A percentile compares a stretch with the other conserved stretches of the same genome.
These are phyloP conservation scores for Xylariaceae sp. DNA, from an alignment of 2,329 filamentous ascomycete genomes.

Conservation along the genomic window DNA sequence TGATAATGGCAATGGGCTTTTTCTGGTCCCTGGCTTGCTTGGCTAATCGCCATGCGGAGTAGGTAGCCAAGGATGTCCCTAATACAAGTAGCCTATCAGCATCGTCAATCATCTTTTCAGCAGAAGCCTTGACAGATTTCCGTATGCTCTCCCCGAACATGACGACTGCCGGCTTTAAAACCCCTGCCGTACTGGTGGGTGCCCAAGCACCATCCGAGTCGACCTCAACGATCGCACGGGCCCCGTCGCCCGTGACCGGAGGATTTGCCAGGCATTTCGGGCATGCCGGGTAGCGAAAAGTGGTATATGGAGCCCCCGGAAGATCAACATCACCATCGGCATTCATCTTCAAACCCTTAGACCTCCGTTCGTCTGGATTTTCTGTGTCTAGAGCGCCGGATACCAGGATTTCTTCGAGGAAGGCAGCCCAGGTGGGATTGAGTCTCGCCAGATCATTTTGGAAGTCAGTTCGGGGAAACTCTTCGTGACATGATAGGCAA, in stretches of 20 bases:
- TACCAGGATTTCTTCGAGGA: slow-evolving; percentile 65
- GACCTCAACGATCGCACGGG: slow-evolving; percentile 54
- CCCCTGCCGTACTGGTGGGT: slow-evolving; percentile 60
- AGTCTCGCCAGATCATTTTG: slow-evolving; percentile 69
- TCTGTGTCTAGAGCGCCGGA: slow-evolving; percentile 74
- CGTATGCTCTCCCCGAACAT: slow-evolving; percentile 95
- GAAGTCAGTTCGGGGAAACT: slow-evolving; percentile 66
- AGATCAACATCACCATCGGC: slow-evolving; percentile 94
- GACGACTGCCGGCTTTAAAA: slow-evolving; percentile 86
- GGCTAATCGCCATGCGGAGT: slow-evolving; percentile 86
- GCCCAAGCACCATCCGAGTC: slow-evolving; percentile 79
- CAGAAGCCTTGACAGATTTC: slow-evolving; percentile 61
- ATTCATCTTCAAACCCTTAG: slow-evolving; percentile 72
- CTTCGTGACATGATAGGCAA: slow-evolving; percentile 71
- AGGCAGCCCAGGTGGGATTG: slow-evolving; percentile 80
- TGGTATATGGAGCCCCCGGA: slow-evolving; percentile 78
- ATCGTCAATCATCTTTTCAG: slow-evolving; percentile 73
- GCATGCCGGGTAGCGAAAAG: slow-evolving; percentile 87
- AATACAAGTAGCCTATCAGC: slow-evolving; percentile 72
- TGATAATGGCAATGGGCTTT: slow-evolving; percentile 83
- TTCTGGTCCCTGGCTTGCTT: slow-evolving; percentile 74
- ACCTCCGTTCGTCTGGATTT: slow-evolving; percentile 62
- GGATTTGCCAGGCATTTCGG: slow-evolving; percentile 68
- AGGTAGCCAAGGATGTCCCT: slow-evolving; percentile 88
- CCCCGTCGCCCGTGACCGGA: slow-evolving; percentile 50